Base-by-base conservation (phyloP, 2,329 filamentous ascomycete genomes). In the Alternaria rosae region DNA sequence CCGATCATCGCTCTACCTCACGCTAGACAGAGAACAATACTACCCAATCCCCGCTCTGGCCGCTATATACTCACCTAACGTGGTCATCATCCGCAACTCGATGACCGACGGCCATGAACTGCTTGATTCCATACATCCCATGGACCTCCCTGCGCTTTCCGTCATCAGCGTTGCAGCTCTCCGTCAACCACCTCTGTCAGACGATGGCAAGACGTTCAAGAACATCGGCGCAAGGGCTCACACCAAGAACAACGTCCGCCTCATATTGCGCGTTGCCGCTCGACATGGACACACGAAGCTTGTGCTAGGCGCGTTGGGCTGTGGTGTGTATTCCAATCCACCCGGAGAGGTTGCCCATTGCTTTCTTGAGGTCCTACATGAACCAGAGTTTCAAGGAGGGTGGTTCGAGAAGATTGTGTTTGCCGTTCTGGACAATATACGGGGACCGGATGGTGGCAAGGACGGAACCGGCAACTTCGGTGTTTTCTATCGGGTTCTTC, bases 301-400 rank as follows among this genome's bases (percentile, higher is more conserved):
- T 9, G 86, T 92, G 6, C 81, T 93, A 2, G 90, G 90, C 0
- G 89, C 90, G 0, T 72, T 92, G 52, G 90, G 90, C 0, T 92
- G 90, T 68, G 90, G 90, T 4, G 88, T 85, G 0, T 91, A 91
- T 73, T 69, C 68, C 0, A 91, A 92, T 72, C 90, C 90, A 9
- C 82, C 83, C 0, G 77, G 80, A 30, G 87, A 88, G 63, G 86
- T 92, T n/a, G 89, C 87, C 3, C 61, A 79, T 32, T 89, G 88
- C 67, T 92, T 89, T 84, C 73, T 81, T 26, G 85, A 88, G 69
- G 88, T 91, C 32, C 78, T 92, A 57, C 59, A 72, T 28, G 88
- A 92, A 71, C 38, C 64, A 0, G 89, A 92, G 78, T 91, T 91
- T 66, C 69, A 77, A 41, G 87, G 87, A 2, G 86, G 87, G 0